phyloP scores from a whole-genome alignment of 2,329 filamentous ascomycete genomes.

The Arthroderma uncinatum region DNA sequence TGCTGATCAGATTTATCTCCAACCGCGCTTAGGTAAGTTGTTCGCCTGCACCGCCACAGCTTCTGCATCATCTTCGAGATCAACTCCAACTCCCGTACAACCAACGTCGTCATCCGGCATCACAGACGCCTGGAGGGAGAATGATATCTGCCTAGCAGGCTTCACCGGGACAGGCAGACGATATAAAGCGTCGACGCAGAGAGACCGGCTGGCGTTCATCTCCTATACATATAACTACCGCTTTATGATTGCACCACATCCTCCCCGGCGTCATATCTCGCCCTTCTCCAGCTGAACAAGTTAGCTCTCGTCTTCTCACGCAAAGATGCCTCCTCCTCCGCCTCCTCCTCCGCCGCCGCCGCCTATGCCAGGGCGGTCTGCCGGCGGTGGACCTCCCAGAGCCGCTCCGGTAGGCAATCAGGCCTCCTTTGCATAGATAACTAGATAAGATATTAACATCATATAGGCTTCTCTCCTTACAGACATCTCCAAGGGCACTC shows the following conservation, averaged over 20 bases:
- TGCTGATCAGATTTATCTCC: background rate
- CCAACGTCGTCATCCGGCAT: background rate
- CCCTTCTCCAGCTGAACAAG: slow-evolving; percentile 1
- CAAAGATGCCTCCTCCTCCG: slow-evolving; percentile 41
- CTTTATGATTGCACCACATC: background rate
- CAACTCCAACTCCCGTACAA: background rate
- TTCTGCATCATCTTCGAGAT: background rate
- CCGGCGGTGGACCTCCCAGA: slow-evolving; percentile 43
- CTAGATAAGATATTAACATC: slow-evolving; percentile 15
- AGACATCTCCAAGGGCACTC: slow-evolving; percentile 73
- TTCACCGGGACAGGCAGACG: too few species aligned
- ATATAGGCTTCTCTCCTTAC: slow-evolving; percentile 68
- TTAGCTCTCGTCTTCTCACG: slow-evolving; percentile 6
- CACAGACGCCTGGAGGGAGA: background rate
- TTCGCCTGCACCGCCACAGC: background rate
- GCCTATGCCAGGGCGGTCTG: slow-evolving; percentile 43
- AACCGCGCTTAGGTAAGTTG: background rate
- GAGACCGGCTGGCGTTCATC: background rate
- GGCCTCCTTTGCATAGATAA: too few species aligned
- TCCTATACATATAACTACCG: slow-evolving; percentile 7
- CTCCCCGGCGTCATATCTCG: background rate
- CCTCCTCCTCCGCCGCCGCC: slow-evolving; percentile 50
- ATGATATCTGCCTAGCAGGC: background rate
- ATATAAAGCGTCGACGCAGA: too few species aligned
- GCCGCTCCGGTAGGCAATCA: slow-evolving; percentile 34